Percentiles rank a stretch among this genome's conserved stretches.
Evolutionary conservation across 2,329 filamentous ascomycete genomes (phyloP).

Genomic region (Mycosphaerella sp.): DNA sequence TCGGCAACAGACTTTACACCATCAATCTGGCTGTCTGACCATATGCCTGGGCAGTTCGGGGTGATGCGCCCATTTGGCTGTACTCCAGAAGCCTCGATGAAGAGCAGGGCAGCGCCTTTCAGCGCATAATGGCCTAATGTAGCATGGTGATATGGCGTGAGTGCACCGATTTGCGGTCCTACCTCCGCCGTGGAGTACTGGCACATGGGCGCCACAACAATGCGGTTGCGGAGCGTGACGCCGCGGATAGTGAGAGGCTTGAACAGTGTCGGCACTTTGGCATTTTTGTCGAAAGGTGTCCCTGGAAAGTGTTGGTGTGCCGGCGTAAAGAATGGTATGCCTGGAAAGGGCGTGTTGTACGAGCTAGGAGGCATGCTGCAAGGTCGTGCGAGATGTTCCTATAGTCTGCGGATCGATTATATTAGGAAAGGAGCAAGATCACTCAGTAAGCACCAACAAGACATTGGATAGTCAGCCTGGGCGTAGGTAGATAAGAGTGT

Average conservation of each 20-base stretch:
- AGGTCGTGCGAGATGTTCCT: not conserved
- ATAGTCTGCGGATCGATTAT: not conserved
- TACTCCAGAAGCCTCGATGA: conserved; percentile 74
- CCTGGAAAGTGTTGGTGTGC: conserved; percentile 40
- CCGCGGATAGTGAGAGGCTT: conserved; percentile 51
- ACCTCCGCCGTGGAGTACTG: conserved; percentile 59
- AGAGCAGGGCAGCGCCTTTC: conserved; percentile 65
- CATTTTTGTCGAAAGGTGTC: conserved; percentile 41
- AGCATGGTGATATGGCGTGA: conserved; percentile 74
- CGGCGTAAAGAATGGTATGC: conserved; percentile 45
- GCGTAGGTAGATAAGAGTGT: not conserved
- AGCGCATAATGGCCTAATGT: conserved; percentile 74
- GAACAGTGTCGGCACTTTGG: conserved; percentile 53
- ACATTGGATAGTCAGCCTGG: not conserved
- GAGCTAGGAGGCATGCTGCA: conserved; percentile 22
- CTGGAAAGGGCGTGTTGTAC: conserved; percentile 39
- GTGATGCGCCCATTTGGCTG: conserved; percentile 75
- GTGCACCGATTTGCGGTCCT: conserved; percentile 51
- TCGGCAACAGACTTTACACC: conserved; percentile 65
- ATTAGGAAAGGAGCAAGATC: not conserved
- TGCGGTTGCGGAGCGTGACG: conserved; percentile 57
- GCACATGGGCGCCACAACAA: conserved; percentile 58
- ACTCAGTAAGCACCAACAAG: not conserved
- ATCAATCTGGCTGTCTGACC: conserved; percentile 74
- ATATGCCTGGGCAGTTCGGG: conserved; percentile 70